A percentile compares a stretch with the other conserved stretches of the same genome.
phyloP scores from a whole-genome alignment of 805 yeast genomes.

The Barnettozyma siamensis region DNA sequence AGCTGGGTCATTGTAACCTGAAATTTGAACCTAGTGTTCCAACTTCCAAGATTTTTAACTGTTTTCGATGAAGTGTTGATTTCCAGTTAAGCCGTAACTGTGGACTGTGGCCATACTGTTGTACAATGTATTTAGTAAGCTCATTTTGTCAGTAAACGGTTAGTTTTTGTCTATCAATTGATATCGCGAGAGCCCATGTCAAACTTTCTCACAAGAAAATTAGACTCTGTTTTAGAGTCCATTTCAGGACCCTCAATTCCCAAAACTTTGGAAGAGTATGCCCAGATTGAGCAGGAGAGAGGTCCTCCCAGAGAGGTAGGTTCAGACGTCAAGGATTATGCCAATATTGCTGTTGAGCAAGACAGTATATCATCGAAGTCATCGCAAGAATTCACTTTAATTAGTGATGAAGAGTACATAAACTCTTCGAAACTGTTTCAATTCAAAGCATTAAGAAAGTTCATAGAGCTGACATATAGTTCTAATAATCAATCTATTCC shows the following conservation, averaged over 20 bases:
- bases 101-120: too few relatives aligned
- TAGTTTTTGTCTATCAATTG: too few relatives aligned
- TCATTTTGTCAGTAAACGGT: too few relatives aligned
- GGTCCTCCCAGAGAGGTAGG: not conserved
- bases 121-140: too few relatives aligned
- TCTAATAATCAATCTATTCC: not conserved
- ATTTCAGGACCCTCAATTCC: not conserved
- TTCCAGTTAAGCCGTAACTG: too few relatives aligned
- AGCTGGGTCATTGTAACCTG: too few relatives aligned
- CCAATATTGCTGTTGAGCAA: too few relatives aligned
- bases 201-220: not conserved
- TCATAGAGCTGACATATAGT: slow-evolving; percentile 4
- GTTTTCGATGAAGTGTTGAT: too few relatives aligned
- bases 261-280: not conserved
- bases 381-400: not conserved
- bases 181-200: not conserved
- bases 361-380: too few relatives aligned
- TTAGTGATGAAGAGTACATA: slow-evolving; percentile 4
- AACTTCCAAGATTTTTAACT: too few relatives aligned
- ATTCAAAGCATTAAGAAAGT: not conserved
- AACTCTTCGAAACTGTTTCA: slow-evolving; percentile 1
- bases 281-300: not conserved
- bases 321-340: too few relatives aligned
- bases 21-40: too few relatives aligned
- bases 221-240: not conserved